Evolutionary conservation across 495 filamentous ascomycete genomes (phyloP).

Genomic region (Neurospora sp.): DNA sequence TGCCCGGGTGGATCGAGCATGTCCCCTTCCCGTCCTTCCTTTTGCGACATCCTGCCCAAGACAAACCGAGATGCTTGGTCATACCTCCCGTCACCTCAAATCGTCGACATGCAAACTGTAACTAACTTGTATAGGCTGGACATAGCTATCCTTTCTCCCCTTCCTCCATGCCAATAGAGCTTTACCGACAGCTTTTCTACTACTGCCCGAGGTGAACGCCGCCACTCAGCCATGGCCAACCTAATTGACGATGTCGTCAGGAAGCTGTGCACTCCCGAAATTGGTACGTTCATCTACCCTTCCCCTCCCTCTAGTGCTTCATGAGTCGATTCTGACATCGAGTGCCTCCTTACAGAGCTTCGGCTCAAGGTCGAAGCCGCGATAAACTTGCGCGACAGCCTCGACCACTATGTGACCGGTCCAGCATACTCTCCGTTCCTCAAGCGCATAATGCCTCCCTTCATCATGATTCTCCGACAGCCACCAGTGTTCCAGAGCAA

Average conservation of each 20-base stretch:
- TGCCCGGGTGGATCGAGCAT: not conserved
- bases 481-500: slow-evolving; percentile 85
- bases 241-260: slow-evolving; percentile 44
- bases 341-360: slow-evolving; percentile 43
- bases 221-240: slow-evolving; percentile 43
- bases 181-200: not conserved
- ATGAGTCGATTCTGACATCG: not conserved
- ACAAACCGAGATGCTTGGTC: not conserved
- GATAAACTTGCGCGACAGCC: slow-evolving; percentile 70
- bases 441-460: slow-evolving; percentile 78
- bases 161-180: not conserved
- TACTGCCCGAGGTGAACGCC: slow-evolving; percentile 15
- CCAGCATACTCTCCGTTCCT: slow-evolving; percentile 65
- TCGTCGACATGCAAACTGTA: not conserved
- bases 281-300: slow-evolving; percentile 26
- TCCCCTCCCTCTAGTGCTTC: not conserved
- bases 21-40: not conserved
- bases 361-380: slow-evolving; percentile 68
- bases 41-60: not conserved
- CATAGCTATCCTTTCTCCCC: not conserved
- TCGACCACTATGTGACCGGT: slow-evolving; percentile 55
- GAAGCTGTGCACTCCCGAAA: slow-evolving; percentile 42
- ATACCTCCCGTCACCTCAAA: not conserved
- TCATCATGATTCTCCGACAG: slow-evolving; percentile 73
- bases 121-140: not conserved